Base-by-base conservation (phyloP, 2,329 filamentous ascomycete genomes). In the Nakataea oryzae region DNA sequence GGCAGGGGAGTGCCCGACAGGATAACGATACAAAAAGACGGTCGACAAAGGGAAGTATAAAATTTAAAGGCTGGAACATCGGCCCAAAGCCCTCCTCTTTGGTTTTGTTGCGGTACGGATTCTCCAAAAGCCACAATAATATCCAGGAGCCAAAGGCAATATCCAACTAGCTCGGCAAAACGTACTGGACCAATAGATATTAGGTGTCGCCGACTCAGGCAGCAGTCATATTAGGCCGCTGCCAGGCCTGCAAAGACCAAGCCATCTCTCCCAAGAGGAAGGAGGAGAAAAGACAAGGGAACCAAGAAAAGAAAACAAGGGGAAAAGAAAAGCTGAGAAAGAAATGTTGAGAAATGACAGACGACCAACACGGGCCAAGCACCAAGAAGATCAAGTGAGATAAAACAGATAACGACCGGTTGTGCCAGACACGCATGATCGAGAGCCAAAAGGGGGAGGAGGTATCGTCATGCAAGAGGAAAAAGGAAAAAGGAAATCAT, bases 361-460 rank as follows among this genome's bases (percentile, higher is more conserved):
- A 56, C 24, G 24, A 56, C 41, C 41, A 7, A 47, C n/a, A 47
- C 41, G n/a, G 17, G 41, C 41, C 41, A n/a, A 13, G 41, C 41
- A 47, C 6, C 29, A 62, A 61, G 54, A 57, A 57, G 57, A 64
- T 61, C 61, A 30, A 62, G 59, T 60, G 56, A 61, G 60, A n/a
- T n/a, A n/a, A n/a, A 64, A 63, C 61, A 65, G 67, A 73, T 70
- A 73, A 78, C 74, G 76, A 81, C 81, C 79, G 79, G 78, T 58
- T 83, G 81, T 84, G 76, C 82, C 79, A 79, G 81, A 83, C 81
- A 81, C 73, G 79, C 79, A 83, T 78, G 79, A 82, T 79, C 78
- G 77, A 79, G 74, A 75, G 74, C 70, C 74, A 73, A 76, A 67
- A 74, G 69, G 73, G 73, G 75, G 41, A 47, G 14, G 54, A 56